Evolutionary conservation across 768 basidiomycete genomes (phyloP).

Genomic region (Naganishia antarctica): DNA sequence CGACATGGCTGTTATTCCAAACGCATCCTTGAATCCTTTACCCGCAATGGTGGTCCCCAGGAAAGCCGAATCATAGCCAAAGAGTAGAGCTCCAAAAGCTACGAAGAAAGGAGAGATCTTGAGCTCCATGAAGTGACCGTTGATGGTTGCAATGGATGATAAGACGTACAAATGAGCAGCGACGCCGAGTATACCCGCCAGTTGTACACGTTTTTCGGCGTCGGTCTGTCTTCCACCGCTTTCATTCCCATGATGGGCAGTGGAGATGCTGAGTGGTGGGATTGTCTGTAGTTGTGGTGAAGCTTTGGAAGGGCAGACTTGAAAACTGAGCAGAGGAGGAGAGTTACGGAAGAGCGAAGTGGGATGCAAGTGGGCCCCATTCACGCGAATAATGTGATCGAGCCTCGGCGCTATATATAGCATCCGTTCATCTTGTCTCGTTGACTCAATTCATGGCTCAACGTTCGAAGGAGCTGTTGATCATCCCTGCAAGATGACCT

Average conservation of each 20-base stretch:
- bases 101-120: not conserved
- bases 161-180: conserved; percentile 39
- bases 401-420: too few relatives aligned
- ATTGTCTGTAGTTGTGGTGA: too few relatives aligned
- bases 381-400: too few relatives aligned
- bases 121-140: not conserved
- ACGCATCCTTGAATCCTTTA: conserved; percentile 53
- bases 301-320: too few relatives aligned
- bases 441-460: too few relatives aligned
- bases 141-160: not conserved
- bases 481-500: too few relatives aligned
- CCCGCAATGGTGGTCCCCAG: conserved; percentile 54
- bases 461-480: too few relatives aligned
- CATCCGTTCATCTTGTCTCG: too few relatives aligned
- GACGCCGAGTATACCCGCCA: conserved; percentile 37
- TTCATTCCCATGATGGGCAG: not conserved
- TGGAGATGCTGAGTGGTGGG: too few relatives aligned
- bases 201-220: conserved; percentile 27
- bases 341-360: too few relatives aligned
- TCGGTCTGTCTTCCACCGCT: conserved; percentile 23
- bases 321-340: too few relatives aligned
- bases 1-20: conserved; percentile 50
- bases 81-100: conserved; percentile 51
- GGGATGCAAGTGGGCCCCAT: too few relatives aligned
- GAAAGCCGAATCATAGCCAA: conserved; percentile 51